Percentiles rank a stretch among this genome's conserved stretches.
These are phyloP conservation scores for Simmondsia chinensis DNA, from an alignment of 148 eudicot species.

Conservation along the genomic window DNA sequence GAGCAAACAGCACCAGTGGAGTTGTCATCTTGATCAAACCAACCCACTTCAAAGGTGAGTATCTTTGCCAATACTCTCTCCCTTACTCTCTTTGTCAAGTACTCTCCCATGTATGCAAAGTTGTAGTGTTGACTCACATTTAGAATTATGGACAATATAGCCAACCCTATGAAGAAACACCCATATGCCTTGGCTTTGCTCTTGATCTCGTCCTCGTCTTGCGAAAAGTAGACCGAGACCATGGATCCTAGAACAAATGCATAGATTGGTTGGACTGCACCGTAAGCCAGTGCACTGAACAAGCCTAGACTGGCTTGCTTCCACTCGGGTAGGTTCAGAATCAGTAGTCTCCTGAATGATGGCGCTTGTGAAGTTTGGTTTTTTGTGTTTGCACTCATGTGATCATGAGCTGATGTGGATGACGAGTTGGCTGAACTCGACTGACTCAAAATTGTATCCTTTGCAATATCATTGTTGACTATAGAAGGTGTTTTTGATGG, in stretches of 20 bases:
- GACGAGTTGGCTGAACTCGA: slow-evolving; percentile 37
- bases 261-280: background rate
- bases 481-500: too few species aligned
- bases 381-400: background rate
- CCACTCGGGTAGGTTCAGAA: background rate
- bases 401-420: too few species aligned
- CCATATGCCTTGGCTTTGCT: slow-evolving; percentile 2
- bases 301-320: background rate
- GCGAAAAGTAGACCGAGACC: background rate
- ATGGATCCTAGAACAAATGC: background rate
- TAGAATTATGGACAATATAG: slow-evolving; percentile 29
- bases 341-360: background rate
- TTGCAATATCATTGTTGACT: too few species aligned
- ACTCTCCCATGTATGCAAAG: slow-evolving; percentile 58
- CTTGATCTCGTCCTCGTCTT: background rate
- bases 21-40: slow-evolving; percentile 54
- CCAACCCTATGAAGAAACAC: slow-evolving; percentile 33
- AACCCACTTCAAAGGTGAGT: slow-evolving; percentile 50
- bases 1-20: slow-evolving; percentile 52
- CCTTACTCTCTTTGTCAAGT: slow-evolving; percentile 50
- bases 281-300: background rate
- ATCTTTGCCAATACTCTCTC: slow-evolving; percentile 42
- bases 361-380: background rate
- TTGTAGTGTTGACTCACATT: slow-evolving; percentile 39
- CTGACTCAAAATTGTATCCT: slow-evolving; percentile 21